phyloP scores from a whole-genome alignment of 805 yeast genomes.

The Metschnikowia baotianmanensis region DNA sequence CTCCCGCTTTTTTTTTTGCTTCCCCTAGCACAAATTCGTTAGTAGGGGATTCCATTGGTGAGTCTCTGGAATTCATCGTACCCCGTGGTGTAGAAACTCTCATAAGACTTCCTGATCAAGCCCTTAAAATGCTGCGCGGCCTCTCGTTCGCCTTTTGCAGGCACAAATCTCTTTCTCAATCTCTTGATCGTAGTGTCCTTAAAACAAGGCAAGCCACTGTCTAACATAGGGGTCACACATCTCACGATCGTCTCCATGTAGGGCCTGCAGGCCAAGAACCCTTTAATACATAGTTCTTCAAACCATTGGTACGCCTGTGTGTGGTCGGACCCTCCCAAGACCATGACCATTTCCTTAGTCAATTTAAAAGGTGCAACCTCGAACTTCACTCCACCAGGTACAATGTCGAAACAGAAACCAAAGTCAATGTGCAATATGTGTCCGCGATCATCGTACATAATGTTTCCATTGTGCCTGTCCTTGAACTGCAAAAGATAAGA shows the following conservation, averaged over 20 bases:
- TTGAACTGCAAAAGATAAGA: conserved; percentile 90
- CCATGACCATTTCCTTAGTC: conserved; percentile 93
- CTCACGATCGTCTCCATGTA: conserved; percentile 81
- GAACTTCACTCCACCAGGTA: conserved; percentile 97
- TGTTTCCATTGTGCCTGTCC: conserved; percentile 98
- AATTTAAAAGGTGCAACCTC: conserved; percentile 98
- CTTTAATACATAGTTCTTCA: conserved; percentile 92
- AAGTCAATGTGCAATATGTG: conserved; percentile 95
- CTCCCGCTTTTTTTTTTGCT: background rate
- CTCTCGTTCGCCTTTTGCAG: conserved; percentile 75
- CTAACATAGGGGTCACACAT: conserved; percentile 89
- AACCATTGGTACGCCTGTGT: conserved; percentile 92
- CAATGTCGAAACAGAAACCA: conserved; percentile 98
- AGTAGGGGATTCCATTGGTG: conserved; percentile 97
- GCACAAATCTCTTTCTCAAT: conserved; percentile 74
- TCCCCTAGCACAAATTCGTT: conserved; percentile 5
- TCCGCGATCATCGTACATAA: conserved; percentile 93
- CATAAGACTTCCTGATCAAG: conserved; percentile 76
- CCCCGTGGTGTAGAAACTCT: conserved; percentile 86
- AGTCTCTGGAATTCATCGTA: conserved; percentile 96
- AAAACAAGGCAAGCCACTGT: conserved; percentile 94
- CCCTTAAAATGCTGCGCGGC: conserved; percentile 77
- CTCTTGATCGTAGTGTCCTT: conserved; percentile 83
- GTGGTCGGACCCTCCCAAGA: conserved; percentile 84
- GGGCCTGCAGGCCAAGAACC: conserved; percentile 84